Base-by-base conservation (phyloP, 2,329 filamentous ascomycete species). In the Lecanicillium sp. region DNA sequence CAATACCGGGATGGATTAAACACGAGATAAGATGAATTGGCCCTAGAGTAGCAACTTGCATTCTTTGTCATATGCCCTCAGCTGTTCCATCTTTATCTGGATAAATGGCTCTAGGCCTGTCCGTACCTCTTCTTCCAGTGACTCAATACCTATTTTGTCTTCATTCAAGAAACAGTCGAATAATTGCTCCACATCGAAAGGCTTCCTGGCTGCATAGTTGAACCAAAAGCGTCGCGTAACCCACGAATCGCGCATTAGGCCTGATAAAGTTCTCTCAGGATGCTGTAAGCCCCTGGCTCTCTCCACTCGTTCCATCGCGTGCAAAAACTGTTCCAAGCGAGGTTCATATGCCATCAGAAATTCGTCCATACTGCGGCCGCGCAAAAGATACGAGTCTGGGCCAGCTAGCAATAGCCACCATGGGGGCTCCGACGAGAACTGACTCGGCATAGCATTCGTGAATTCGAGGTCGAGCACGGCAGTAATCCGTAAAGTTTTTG, bases 401-500 rank as follows among this genome's bases (percentile, higher is more conserved):
- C 47, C 41, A n/a, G 41, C 30, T 7, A 55, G 33, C 30, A 67
- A 40, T 3, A 66, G 51, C 62, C 62, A 66, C 57, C 56, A 63
- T 15, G 63, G 60, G 36, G 53, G 52, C 19, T 62, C 59, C 39
- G 56, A 57, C 2, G 55, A 38, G 43, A 59, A 65, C 42, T 65
- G 57, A 3, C 52, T 49, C 1, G 62, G 63, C 56, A 63, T 58
- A 35, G 49, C 47, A 42, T 68, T 62, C 32, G 61, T 62, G 33
- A 63, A 67, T 46, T 65, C 62, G 16, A 56, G 51, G 40, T 67
- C 62, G 29, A 67, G 43, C 14, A 64, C 46, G 1, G 58, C 62
- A 1, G 49, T 62, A 30, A 66, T 59, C 6, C 44, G 45, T 2
- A 60, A 45, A 18, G 54, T 64, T 5, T 52, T 42, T 9, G 52